Conservation (phyloP, 1,139 yeast species). For the Taphrina flavorubra region DNA sequence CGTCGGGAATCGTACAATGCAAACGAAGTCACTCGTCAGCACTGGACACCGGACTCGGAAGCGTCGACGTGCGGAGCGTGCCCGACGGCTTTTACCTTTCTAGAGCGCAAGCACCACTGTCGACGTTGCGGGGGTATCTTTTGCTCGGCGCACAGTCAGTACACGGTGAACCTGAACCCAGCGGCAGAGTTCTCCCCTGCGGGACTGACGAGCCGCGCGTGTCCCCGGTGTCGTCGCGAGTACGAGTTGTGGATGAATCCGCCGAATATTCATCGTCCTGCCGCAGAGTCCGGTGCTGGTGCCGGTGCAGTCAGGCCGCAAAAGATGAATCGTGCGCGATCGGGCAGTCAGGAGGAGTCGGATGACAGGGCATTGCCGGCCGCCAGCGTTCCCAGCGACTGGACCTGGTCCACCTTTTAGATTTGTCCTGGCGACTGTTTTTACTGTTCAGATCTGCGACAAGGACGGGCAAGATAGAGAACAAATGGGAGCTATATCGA, state of each 20-base stretch:
- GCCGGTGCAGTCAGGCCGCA: constrained; percentile 20
- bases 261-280: constrained; percentile 24
- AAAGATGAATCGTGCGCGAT: constrained; percentile 6
- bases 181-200: constrained; percentile 26
- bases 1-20: constrained; percentile 5
- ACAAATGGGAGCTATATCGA: no score
- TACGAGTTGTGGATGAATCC: constrained; percentile 36
- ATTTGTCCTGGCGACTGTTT: neutral
- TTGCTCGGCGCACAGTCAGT: constrained; percentile 37
- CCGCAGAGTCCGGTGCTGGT: neutral
- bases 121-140: constrained; percentile 36
- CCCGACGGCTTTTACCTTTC: constrained; percentile 63
- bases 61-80: constrained; percentile 44
- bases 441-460: no score
- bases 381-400: constrained; percentile 36
- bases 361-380: constrained; percentile 38
- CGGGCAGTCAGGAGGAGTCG: constrained; percentile 12
- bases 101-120: constrained; percentile 37
- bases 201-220: constrained; percentile 25
- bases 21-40: constrained; percentile 40
- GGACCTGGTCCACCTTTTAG: constrained; percentile 40
- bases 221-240: constrained; percentile 37
- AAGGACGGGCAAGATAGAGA: no score
- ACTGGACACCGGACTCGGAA: constrained; percentile 46
- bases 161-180: constrained; percentile 25